Evolutionary conservation across 2,329 filamentous ascomycete species (phyloP).

Genomic region (Penicillium sp.): DNA sequence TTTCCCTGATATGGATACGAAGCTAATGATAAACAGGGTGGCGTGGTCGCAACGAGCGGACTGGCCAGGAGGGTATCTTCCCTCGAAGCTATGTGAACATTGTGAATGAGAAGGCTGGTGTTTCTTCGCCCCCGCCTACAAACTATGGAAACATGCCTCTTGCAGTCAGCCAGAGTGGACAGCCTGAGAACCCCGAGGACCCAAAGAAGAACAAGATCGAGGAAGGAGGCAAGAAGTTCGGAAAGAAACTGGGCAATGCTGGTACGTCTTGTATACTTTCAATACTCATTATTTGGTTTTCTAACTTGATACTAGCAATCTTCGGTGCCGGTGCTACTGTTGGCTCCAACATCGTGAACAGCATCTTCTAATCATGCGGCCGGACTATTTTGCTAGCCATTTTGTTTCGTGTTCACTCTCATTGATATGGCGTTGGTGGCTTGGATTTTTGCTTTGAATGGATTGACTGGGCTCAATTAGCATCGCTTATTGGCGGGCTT

Average conservation of each 20-base stretch:
- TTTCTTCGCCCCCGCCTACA: slow-evolving; percentile 40
- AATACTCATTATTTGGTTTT: neutral
- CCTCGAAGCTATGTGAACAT: slow-evolving; percentile 82
- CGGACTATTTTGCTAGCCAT: neutral
- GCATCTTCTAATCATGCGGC: slow-evolving; percentile 67
- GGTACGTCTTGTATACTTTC: slow-evolving; percentile 35
- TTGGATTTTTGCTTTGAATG: slow-evolving; percentile 17
- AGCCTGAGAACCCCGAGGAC: slow-evolving; percentile 44
- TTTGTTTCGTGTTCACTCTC: slow-evolving; percentile 18
- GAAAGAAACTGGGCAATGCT: slow-evolving; percentile 84
- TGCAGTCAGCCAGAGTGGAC: slow-evolving; percentile 63
- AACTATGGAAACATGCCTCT: slow-evolving; percentile 67
- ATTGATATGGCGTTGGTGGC: slow-evolving; percentile 38
- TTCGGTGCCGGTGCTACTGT: slow-evolving; percentile 92
- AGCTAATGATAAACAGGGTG: slow-evolving; percentile 48
- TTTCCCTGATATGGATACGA: neutral
- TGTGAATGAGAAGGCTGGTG: slow-evolving; percentile 60
- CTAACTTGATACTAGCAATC: slow-evolving; percentile 60
- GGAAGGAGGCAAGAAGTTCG: slow-evolving; percentile 87
- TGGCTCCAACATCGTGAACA: slow-evolving; percentile 84
- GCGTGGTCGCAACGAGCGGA: slow-evolving; percentile 85
- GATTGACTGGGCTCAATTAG: neutral
- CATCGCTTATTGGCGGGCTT: neutral
- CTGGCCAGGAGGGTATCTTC: slow-evolving; percentile 87
- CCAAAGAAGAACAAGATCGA: slow-evolving; percentile 62